Evolutionary conservation across 768 basidiomycete genomes (phyloP).

Genomic region (Boletus rex-veris): DNA sequence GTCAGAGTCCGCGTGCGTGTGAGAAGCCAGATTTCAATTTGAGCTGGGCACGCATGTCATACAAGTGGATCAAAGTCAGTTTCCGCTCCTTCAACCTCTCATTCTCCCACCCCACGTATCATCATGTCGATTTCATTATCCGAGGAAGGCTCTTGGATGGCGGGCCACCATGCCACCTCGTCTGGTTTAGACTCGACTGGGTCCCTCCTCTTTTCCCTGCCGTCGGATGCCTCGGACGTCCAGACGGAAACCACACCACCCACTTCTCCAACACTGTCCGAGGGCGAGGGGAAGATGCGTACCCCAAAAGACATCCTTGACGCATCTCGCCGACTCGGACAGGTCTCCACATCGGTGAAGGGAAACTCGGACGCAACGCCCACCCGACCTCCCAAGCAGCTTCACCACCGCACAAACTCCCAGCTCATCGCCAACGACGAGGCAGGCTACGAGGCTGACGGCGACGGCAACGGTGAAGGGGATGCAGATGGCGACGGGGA

Average conservation of each 20-base stretch:
- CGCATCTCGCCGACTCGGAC: constrained; percentile 12
- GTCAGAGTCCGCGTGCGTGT: no score
- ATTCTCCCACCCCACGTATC: neutral
- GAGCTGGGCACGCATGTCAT: constrained; percentile 1
- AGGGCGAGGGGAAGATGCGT: constrained; percentile 1
- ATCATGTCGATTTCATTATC: constrained; percentile 12
- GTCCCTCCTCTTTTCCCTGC: constrained; percentile 7
- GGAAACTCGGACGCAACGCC: neutral
- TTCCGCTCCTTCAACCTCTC: neutral
- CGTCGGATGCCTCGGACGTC: constrained; percentile 14
- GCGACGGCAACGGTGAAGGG: constrained; percentile 3
- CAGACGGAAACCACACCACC: constrained; percentile 21
- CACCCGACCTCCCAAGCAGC: neutral
- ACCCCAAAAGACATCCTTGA: constrained; percentile 11
- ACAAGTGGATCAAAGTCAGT: constrained; percentile 6
- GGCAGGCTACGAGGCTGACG: constrained; percentile 26
- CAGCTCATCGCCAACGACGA: constrained; percentile 11
- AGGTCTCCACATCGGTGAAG: neutral
- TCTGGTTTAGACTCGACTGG: constrained; percentile 12
- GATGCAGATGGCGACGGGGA: neutral
- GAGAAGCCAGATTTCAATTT: constrained; percentile 8
- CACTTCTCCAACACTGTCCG: constrained; percentile 11
- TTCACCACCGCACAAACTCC: neutral
- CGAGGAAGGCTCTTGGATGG: constrained; percentile 6
- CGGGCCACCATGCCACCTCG: neutral